Percentiles rank a stretch among this genome's conserved stretches.
Conservation (phyloP, 257 asterid genomes). For the Fraxinus excelsior region DNA sequence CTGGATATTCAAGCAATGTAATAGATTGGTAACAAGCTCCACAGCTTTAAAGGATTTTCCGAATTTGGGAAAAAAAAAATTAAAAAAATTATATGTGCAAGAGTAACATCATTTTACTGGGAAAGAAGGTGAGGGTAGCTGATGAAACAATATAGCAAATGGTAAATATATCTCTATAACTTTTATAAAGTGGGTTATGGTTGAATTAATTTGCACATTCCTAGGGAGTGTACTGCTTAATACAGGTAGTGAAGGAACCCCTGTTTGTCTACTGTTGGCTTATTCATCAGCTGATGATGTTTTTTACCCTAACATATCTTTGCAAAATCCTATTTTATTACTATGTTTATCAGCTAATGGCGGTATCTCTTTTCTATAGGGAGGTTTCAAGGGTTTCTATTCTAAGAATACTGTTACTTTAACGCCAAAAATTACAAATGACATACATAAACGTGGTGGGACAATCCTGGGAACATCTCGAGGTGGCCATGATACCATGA, state of each 20-base stretch:
- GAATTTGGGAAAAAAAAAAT: too few species aligned
- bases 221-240: not conserved
- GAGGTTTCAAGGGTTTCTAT: constrained; percentile 62
- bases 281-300: not conserved
- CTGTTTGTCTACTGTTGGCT: not conserved
- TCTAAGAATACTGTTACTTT: constrained; percentile 50
- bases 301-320: not conserved
- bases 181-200: not conserved
- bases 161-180: not conserved
- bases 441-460: constrained; percentile 97
- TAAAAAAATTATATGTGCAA: not conserved
- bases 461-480: constrained; percentile 92
- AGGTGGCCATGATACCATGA: constrained; percentile 88
- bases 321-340: not conserved
- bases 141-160: not conserved
- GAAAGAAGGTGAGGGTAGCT: not conserved
- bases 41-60: not conserved
- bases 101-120: not conserved
- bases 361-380: constrained; percentile 37
- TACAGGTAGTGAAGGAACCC: not conserved
- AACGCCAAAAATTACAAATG: constrained; percentile 61
- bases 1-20: not conserved
- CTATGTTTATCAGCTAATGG: constrained; percentile 16
- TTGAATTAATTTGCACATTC: not conserved
- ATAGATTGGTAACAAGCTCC: not conserved